Evolutionary conservation across 2,329 filamentous ascomycete genomes (phyloP).

Genomic region (Hypoxylon sp.): DNA sequence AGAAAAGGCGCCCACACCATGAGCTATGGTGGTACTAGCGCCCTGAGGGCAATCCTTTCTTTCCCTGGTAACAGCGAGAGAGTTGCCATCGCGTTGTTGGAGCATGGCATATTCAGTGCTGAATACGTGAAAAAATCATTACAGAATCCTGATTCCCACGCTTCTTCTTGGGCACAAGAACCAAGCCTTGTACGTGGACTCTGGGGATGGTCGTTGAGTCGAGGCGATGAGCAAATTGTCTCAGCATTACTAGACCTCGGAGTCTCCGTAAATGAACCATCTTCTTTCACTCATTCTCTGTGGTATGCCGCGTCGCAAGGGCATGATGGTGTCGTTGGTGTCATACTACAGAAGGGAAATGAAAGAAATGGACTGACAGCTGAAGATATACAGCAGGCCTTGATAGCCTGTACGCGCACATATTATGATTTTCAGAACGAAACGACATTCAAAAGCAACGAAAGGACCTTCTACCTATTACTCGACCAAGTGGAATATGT

Average conservation of each 20-base stretch:
- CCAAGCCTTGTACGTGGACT: neutral
- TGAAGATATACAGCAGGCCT: constrained; percentile 1
- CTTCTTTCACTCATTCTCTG: neutral
- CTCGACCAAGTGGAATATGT: constrained; percentile 7
- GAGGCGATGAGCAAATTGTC: neutral
- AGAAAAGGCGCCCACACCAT: neutral
- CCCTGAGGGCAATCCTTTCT: neutral
- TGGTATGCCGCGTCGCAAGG: neutral
- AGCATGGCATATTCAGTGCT: neutral
- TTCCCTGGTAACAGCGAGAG: neutral
- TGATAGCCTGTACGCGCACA: neutral
- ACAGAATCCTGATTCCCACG: neutral
- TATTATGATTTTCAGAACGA: neutral
- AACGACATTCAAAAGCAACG: neutral
- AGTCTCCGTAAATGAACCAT: constrained; percentile 3
- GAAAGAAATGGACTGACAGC: neutral
- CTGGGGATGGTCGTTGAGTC: constrained; percentile 3
- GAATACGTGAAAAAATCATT: constrained; percentile 3
- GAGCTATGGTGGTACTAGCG: neutral
- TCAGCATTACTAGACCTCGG: constrained; percentile 12
- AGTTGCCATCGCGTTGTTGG: neutral
- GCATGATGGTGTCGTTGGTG: neutral
- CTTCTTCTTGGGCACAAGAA: too few species aligned
- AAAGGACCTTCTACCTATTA: constrained; percentile 15
- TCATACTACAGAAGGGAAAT: neutral